A percentile compares a stretch with the other conserved stretches of the same genome.
These are phyloP conservation scores for Pichia norvegensis DNA, from an alignment of 1,139 yeast genomes.

Conservation along the genomic window DNA sequence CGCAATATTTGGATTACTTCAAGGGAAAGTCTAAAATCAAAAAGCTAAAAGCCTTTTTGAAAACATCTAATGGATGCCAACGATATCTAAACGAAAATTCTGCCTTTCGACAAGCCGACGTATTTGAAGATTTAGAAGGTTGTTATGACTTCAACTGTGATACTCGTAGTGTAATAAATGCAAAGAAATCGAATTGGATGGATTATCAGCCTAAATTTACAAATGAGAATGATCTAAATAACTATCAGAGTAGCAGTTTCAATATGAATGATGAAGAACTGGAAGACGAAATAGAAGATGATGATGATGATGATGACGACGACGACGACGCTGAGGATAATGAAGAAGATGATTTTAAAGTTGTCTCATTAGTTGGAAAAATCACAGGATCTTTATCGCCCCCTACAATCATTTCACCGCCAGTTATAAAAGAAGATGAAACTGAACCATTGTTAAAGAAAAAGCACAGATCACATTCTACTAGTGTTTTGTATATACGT, in stretches of 20 bases:
- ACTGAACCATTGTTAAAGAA: slow-evolving; percentile 1
- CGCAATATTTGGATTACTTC: slow-evolving; percentile 72
- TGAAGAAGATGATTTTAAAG: slow-evolving; percentile 9
- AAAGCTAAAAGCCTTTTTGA: slow-evolving; percentile 25
- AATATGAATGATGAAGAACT: not conserved
- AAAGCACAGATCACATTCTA: not conserved
- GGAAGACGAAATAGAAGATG: not conserved
- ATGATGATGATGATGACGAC: not conserved
- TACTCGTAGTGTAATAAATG: not conserved
- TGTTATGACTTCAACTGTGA: not conserved
- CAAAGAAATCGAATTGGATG: not conserved
- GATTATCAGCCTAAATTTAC: not conserved
- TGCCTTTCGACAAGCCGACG: slow-evolving; percentile 1
- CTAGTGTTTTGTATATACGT: not conserved
- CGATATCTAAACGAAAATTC: slow-evolving; percentile 19
- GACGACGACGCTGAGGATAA: slow-evolving; percentile 2
- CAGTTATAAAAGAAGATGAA: not conserved
- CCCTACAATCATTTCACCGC: not conserved
- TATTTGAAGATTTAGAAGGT: not conserved
- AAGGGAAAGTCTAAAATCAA: slow-evolving; percentile 53
- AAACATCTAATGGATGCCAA: slow-evolving; percentile 3
- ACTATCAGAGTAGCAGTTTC: not conserved
- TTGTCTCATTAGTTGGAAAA: slow-evolving; percentile 8
- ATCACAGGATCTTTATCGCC: not conserved
- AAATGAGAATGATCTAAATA: not conserved